A percentile compares a stretch with the other conserved stretches of the same genome.
Conservation (phyloP, 768 basidiomycete genomes). For the Candolleomyces eurysporus region DNA sequence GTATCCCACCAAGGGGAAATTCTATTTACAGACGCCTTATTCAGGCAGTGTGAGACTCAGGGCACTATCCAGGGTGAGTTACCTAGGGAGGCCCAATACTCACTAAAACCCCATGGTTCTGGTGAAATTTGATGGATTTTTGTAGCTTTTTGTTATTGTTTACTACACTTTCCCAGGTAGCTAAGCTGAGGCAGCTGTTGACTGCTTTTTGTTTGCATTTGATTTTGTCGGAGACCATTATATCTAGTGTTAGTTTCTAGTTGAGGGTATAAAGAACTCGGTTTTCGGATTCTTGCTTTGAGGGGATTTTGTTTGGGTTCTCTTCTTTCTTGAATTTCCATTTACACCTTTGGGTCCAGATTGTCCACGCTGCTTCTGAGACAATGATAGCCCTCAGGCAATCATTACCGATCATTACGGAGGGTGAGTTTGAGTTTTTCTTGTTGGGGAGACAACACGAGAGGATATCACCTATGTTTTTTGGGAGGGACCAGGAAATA, state of each 20-base stretch:
- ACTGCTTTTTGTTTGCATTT: constrained; percentile 2
- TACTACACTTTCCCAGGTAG: constrained; percentile 4
- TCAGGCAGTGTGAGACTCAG: no score
- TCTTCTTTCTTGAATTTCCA: constrained; percentile 6
- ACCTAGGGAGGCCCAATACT: background rate
- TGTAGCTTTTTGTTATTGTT: background rate
- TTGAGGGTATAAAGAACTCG: background rate
- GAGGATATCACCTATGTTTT: background rate
- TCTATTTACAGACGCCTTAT: no score
- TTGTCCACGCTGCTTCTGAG: constrained; percentile 7
- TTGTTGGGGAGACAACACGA: background rate
- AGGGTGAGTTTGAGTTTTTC: background rate
- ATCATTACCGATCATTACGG: background rate
- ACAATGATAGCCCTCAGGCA: constrained; percentile 7
- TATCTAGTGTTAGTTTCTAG: background rate
- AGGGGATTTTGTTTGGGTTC: background rate
- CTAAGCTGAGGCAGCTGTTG: background rate
- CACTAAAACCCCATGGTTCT: constrained; percentile 2
- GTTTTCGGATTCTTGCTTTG: background rate
- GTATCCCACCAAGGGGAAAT: no score
- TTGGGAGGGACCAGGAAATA: background rate
- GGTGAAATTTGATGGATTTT: background rate
- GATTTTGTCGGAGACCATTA: background rate
- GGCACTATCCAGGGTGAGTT: no score
- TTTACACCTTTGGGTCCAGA: constrained; percentile 11